These are phyloP conservation scores for Phytopythium ostracodes DNA, from an alignment of 352 stramenopile genomes.

Conservation along the genomic window DNA sequence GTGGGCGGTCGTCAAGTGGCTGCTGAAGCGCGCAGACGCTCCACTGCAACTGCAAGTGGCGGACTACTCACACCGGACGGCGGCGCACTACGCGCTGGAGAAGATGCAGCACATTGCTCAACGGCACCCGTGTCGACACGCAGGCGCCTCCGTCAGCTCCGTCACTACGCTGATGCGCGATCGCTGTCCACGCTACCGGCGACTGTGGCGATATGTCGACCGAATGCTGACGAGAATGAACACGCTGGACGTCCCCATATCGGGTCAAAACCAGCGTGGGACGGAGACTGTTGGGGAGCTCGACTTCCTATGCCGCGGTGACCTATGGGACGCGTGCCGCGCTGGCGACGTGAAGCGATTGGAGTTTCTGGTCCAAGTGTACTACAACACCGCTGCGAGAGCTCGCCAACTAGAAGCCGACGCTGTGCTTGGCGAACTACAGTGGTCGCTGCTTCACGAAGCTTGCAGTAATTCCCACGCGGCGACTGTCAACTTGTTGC, in stretches of 20 bases:
- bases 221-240: slow-evolving; percentile 22
- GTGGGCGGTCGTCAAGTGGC: slow-evolving; percentile 19
- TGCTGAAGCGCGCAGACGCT: slow-evolving; percentile 34
- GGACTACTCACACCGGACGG: slow-evolving; percentile 35
- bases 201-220: slow-evolving; percentile 33
- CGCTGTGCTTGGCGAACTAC: slow-evolving; percentile 20
- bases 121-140: slow-evolving; percentile 1
- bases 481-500: slow-evolving; percentile 22
- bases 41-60: slow-evolving; percentile 30
- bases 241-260: not conserved
- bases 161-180: slow-evolving; percentile 10
- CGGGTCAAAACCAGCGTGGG: not conserved
- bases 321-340: slow-evolving; percentile 45
- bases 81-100: slow-evolving; percentile 43
- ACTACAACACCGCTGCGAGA: not conserved
- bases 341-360: slow-evolving; percentile 37
- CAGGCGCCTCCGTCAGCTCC: not conserved
- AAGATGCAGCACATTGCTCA: slow-evolving; percentile 32
- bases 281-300: slow-evolving; percentile 14
- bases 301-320: slow-evolving; percentile 39
- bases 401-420: slow-evolving; percentile 1
- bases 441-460: slow-evolving; percentile 53
- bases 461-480: slow-evolving; percentile 32
- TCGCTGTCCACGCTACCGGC: slow-evolving; percentile 22
- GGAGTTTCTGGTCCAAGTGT: slow-evolving; percentile 25